Evolutionary conservation across 306 rosid genomes (phyloP), one percentile per base, ranked within the genome.

Genomic region (Acacia acuminata): DNA sequence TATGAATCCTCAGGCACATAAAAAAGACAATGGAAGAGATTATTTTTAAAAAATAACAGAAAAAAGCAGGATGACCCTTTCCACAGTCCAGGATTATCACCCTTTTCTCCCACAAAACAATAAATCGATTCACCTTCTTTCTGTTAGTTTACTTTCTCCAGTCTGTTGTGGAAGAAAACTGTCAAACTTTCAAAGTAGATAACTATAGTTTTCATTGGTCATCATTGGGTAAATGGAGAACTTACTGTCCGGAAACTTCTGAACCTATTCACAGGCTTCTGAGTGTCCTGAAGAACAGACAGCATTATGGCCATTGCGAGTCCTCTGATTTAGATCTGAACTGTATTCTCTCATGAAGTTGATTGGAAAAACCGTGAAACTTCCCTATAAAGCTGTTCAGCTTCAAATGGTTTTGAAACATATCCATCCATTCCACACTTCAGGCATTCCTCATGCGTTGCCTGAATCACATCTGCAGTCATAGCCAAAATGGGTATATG

Each of bases 381-480:
- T 86, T 96, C 99, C 43, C 94, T 86, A 77, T 96, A 96, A 43
- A 96, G 99, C 82, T 90, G 96, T 78, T 93, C 94, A 10, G 98
- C 98, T 89, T 96, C 99, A 77, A 92, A 96, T 73, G 99, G 98
- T 86, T 96, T 96, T 32, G 99, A 93, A 77, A 96, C 98, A 61
- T 92, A 96, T 75, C 99, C 99, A 80, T 93, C 94, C 99, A 96
- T 96, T 76, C 98, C 99, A 79, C 73, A 82, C 66, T n/a, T 86
- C 45, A 85, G 50, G 81, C 98, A 92, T 79, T 88, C 78, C 87
- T 93, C 98, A 11, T 91, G 97, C 24, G 99, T 96, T 42, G 99
- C 99, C 85, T 96, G 99, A 67, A 96, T 93, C 66, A 93, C 98
- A 34, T 96, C 97, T 13, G 99, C 98, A 6, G 99, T 96, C 99